Evolutionary conservation across 768 basidiomycete species (phyloP).

Genomic region (Trametes coccinea): DNA sequence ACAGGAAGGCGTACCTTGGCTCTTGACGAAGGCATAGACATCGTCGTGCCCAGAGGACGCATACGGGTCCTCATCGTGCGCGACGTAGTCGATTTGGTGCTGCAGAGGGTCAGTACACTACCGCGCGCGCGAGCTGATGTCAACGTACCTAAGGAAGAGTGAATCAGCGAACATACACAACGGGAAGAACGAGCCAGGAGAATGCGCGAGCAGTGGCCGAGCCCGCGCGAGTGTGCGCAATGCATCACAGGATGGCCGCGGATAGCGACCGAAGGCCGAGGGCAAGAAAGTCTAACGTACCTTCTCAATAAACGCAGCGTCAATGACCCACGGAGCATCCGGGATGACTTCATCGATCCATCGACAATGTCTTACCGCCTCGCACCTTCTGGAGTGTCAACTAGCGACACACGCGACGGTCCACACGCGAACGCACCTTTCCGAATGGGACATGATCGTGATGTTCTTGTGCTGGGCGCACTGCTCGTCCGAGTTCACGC

Average conservation of each 20-base stretch:
- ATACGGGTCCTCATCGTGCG: slow-evolving; percentile 94
- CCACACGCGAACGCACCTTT: slow-evolving; percentile 52
- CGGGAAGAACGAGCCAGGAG: not conserved
- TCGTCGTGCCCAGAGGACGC: slow-evolving; percentile 77
- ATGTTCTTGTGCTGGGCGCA: slow-evolving; percentile 77
- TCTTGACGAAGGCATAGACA: slow-evolving; percentile 82
- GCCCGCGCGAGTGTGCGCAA: no score
- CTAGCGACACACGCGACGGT: not conserved
- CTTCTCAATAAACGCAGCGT: slow-evolving; percentile 77
- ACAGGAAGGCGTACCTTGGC: slow-evolving; percentile 56
- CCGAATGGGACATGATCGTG: slow-evolving; percentile 85
- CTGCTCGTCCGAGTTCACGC: slow-evolving; percentile 89
- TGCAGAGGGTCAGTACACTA: slow-evolving; percentile 6
- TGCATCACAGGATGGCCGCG: not conserved
- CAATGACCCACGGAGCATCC: slow-evolving; percentile 89
- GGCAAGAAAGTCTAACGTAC: slow-evolving; percentile 13
- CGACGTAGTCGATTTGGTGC: slow-evolving; percentile 92
- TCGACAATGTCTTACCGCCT: slow-evolving; percentile 91
- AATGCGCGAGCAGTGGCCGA: no score
- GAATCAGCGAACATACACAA: not conserved
- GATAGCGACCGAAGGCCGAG: not conserved
- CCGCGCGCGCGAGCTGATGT: not conserved
- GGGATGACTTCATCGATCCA: slow-evolving; percentile 96
- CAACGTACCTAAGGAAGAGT: slow-evolving; percentile 11
- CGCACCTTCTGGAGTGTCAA: slow-evolving; percentile 51